Conservation (phyloP, 2,329 filamentous ascomycete species). For the Ophiostoma quercus region DNA sequence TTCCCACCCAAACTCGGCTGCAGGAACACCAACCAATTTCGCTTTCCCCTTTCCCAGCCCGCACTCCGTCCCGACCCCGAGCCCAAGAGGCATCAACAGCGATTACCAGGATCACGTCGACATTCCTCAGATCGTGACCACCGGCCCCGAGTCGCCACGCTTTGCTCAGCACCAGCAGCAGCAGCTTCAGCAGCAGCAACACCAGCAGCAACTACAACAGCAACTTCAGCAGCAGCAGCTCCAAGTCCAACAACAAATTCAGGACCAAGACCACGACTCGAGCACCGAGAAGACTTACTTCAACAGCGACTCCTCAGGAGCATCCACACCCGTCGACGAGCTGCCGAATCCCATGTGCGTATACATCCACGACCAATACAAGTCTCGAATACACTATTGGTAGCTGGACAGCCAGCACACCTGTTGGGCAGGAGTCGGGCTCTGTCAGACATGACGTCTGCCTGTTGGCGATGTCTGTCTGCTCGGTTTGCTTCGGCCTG, state of each 20-base stretch:
- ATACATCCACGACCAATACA: not conserved
- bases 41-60: constrained; percentile 33
- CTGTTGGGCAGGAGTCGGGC: not conserved
- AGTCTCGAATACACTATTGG: not conserved
- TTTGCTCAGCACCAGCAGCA: constrained; percentile 25
- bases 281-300: constrained; percentile 35
- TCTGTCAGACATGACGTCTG: not conserved
- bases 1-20: constrained; percentile 42
- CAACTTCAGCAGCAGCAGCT: not conserved
- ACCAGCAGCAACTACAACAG: constrained; percentile 3
- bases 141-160: constrained; percentile 30
- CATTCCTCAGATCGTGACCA: constrained; percentile 35
- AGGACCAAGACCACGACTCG: not conserved
- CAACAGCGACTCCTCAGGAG: constrained; percentile 37
- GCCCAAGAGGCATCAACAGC: constrained; percentile 4
- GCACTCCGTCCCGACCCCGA: constrained; percentile 14
- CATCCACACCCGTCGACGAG: constrained; percentile 33
- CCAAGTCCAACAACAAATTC: not conserved
- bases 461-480: not conserved
- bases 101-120: constrained; percentile 29
- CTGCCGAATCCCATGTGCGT: constrained; percentile 33
- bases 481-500: not conserved
- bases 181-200: constrained; percentile 12
- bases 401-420: not conserved
- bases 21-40: constrained; percentile 39